phyloP scores from a whole-genome alignment of 305 asterid genomes.

The Fraxinus ornus region DNA sequence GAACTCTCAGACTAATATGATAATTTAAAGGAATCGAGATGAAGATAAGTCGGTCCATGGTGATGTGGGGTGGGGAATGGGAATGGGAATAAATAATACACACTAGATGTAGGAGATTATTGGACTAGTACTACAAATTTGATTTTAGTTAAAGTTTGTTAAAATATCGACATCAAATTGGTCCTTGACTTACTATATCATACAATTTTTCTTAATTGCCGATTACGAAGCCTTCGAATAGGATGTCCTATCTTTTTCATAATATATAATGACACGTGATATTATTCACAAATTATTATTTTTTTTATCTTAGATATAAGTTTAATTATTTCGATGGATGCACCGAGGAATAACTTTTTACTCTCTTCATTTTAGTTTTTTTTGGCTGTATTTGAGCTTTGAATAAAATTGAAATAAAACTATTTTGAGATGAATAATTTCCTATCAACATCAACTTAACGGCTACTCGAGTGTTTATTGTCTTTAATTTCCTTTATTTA shows the following conservation, averaged over 20 bases:
- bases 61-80: not conserved
- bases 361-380: not conserved
- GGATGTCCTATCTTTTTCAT: not conserved
- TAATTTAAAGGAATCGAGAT: not conserved
- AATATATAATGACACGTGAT: not conserved
- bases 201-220: not conserved
- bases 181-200: not conserved
- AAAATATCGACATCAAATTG: not conserved
- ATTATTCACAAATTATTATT: not conserved
- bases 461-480: not conserved
- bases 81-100: not conserved
- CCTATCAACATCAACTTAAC: not conserved
- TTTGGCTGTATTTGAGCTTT: not conserved
- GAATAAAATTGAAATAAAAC: not conserved
- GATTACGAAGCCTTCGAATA: not conserved
- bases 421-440: not conserved
- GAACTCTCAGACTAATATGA: not conserved
- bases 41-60: not conserved
- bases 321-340: not conserved
- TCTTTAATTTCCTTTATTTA: not conserved
- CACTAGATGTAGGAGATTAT: not conserved
- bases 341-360: not conserved
- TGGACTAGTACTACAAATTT: not conserved
- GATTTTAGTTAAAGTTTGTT: not conserved
- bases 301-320: not conserved